A percentile compares a stretch with the other conserved stretches of the same genome.
Conservation (phyloP, 345 rosid genomes). For the Populus alba region DNA sequence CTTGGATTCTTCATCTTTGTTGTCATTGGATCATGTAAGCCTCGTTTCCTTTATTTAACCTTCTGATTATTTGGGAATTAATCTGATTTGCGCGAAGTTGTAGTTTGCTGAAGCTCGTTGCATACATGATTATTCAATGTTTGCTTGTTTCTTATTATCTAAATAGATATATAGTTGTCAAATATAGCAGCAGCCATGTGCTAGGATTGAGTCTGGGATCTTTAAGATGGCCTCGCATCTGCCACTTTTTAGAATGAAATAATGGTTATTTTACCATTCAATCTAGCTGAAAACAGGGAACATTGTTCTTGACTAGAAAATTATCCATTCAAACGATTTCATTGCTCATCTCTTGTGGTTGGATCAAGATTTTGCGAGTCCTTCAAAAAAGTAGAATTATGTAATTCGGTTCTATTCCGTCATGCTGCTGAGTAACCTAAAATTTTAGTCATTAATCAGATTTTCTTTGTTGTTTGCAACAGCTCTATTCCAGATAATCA, state of each 20-base stretch:
- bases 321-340: background rate
- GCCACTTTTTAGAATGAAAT: background rate
- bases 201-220: background rate
- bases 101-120: background rate
- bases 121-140: too few relatives aligned
- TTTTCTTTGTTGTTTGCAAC: constrained; percentile 25
- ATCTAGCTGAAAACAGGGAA: background rate
- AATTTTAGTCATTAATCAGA: background rate
- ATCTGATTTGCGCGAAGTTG: background rate
- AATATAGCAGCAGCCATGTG: background rate
- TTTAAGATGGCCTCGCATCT: background rate
- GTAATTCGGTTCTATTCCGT: too few relatives aligned
- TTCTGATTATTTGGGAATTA: too few relatives aligned
- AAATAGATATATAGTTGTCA: background rate
- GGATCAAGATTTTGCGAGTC: background rate
- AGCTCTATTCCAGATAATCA: constrained; percentile 95
- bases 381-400: too few relatives aligned
- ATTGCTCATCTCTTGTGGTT: background rate
- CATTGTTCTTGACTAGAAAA: background rate
- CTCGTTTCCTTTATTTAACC: background rate
- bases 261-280: background rate
- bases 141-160: background rate
- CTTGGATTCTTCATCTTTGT: constrained; percentile 94
- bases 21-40: constrained; percentile 89
- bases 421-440: background rate